Base-by-base conservation (phyloP, 192 early-diverging fungal species). In the Oehlia diaphana region DNA sequence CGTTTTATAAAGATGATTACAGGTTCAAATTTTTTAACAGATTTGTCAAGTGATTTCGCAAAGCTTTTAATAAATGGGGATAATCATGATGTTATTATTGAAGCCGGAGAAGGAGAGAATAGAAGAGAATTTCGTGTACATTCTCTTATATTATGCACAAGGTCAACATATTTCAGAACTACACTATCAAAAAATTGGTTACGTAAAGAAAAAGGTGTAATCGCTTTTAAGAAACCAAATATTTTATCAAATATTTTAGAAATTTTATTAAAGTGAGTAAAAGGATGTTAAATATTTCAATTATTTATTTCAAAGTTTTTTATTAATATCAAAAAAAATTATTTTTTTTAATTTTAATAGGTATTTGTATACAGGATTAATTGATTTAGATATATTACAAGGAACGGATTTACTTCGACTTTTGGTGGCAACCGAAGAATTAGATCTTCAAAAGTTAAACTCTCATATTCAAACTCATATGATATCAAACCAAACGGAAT, bases 161-260 rank as follows among this genome's bases (percentile, higher is more conserved):
- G 77, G 28, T 78, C 62, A 10, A 65, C 62, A 64, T 78, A 78
- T 58, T 78, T 78, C 66, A 14, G 21, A 44, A n/a, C 68, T 9
- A 31, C 37, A n/a, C 7, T 70, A 21, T 70, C 68, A 47, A 70
- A 39, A n/a, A 23, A 44, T 21, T 70, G 68, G 68, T 14, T 39
- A 16, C 31, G 35, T 16, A 78, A 78, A n/a, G 9, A 67, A 69
- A 31, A 63, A 23, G 77, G 62, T 23, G 16, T 68, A 33, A 69
- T 68, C 26, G 21, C 70, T 53, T 78, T 78, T 37, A 49, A 28
- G 35, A 78, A 78, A 23, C 64, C 77, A 12, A 78, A 78, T 64
- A 69, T 78, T 50, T 23, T 49, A 23, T 47, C 77, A 35, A 12
- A 49, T 21, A 37, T 39, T 14, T 78, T 78, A 35, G 39, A 64